phyloP scores from a whole-genome alignment of 179 eudicot species.

The Silene vulgaris region DNA sequence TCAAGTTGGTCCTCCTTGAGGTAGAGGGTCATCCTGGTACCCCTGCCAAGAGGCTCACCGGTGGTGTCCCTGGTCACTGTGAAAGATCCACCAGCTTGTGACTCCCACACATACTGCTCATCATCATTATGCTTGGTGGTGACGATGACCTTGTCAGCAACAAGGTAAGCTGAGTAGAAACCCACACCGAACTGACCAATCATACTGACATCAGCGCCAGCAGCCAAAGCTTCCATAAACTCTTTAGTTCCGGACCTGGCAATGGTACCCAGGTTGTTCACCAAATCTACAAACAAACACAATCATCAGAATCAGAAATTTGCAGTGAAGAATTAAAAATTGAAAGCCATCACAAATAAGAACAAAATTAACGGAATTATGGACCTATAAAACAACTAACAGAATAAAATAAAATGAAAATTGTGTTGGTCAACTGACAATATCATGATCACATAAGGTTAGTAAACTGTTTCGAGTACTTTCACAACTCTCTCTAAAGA shows the following conservation, averaged over 20 bases:
- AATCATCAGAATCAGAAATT: background rate
- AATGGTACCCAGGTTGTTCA: conserved; percentile 62
- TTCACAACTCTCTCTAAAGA: no score
- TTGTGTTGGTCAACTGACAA: background rate
- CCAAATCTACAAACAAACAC: conserved; percentile 42
- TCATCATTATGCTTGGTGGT: conserved; percentile 84
- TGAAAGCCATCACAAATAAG: background rate
- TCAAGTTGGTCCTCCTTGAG: conserved; percentile 88
- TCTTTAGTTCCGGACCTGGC: conserved; percentile 67
- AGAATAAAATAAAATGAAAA: no score
- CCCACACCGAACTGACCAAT: conserved; percentile 74
- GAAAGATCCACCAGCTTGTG: conserved; percentile 89
- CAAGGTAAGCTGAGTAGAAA: conserved; percentile 65
- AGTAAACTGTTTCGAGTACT: no score
- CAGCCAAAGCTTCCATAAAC: conserved; percentile 68
- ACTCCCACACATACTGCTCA: conserved; percentile 79
- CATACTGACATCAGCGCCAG: conserved; percentile 75
- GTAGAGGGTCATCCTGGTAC: conserved; percentile 63
- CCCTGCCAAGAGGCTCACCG: conserved; percentile 72
- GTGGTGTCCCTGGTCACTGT: conserved; percentile 68
- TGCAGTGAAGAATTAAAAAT: no score
- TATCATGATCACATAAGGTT: background rate
- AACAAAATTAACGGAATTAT: background rate
- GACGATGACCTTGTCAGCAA: conserved; percentile 62
- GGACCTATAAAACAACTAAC: background rate